Conservation (phyloP, 2,329 filamentous ascomycete genomes). For the Epichloe sylvatica region DNA sequence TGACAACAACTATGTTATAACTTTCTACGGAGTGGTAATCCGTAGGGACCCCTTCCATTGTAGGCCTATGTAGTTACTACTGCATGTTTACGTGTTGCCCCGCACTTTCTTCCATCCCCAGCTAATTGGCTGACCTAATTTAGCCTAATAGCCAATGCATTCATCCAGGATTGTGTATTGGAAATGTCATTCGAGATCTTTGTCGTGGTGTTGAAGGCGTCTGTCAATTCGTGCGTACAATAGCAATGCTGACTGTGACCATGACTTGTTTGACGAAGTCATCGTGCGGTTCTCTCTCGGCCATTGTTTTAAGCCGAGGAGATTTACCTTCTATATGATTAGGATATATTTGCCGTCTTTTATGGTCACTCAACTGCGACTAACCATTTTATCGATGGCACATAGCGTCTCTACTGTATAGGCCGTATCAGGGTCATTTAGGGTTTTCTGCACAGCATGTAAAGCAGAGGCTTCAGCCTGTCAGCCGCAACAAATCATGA, state of each 20-base stretch:
- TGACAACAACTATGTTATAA: too few relatives aligned
- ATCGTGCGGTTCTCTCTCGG: conserved; percentile 12
- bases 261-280: conserved; percentile 17
- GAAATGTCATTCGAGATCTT: conserved; percentile 18
- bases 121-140: neutral
- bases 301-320: conserved; percentile 16
- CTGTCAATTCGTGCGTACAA: conserved; percentile 12
- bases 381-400: conserved; percentile 23
- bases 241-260: conserved; percentile 18
- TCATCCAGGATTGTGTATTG: conserved; percentile 13
- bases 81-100: neutral
- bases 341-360: conserved; percentile 10
- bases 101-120: neutral
- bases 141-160: neutral
- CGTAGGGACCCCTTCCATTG: too few relatives aligned
- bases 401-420: conserved; percentile 20
- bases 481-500: too few relatives aligned
- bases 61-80: too few relatives aligned
- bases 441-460: conserved; percentile 11
- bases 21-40: too few relatives aligned
- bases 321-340: conserved; percentile 20
- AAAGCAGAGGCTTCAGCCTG: conserved; percentile 7
- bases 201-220: neutral
- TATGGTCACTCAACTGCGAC: conserved; percentile 15
- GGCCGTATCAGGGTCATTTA: conserved; percentile 15